Evolutionary conservation across 2,329 filamentous ascomycete genomes (phyloP), one percentile per base, ranked within the genome.

Genomic region (Pestalotiopsis sp.): DNA sequence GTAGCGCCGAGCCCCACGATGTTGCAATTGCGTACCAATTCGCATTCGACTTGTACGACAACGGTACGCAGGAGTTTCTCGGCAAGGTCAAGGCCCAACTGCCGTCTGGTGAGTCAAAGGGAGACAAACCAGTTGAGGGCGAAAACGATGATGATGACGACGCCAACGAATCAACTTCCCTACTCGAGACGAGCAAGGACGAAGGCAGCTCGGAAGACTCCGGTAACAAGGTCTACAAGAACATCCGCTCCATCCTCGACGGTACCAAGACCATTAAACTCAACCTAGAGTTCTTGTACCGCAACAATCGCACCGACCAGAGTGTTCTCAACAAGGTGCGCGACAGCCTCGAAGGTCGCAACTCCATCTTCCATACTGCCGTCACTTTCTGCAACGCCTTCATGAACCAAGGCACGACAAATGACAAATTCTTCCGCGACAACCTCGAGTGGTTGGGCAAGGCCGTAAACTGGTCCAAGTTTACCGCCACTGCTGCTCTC

Each of bases 381-480:
- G 94, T 99, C 68, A 98, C 96, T 0, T 96, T 99, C 77, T 96
- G 95, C 77, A 98, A 98, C 76, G 96, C 95, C 12, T 98, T 99
- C 80, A 99, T 99, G 96, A 97, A 99, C 79, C 95, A 97, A 66
- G 97, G 96, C 69, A 99, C 96, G 0, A 98, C 95, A 0, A 96
- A 97, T 75, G 96, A 99, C 82, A 97, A 95, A 77, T 99, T 99
- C 84, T 98, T 99, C 89, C 90, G 97, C 7, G 94, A 98, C 77
- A 99, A 99, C 78, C 83, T 99, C 27, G 96, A 99, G 73, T 99
- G 96, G 96, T 84, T 99, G 3, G 95, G 95, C 70, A 99, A 98
- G 85, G 96, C 96, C 31, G 94, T 98, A 62, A 99, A 99, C 84
- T 99, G 96, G 96, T 98, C 95, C 70, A 99, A 99, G 80, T 99